These are phyloP conservation scores for Insectozyma bohioensis DNA, from an alignment of 1,139 yeast genomes.

Conservation along the genomic window DNA sequence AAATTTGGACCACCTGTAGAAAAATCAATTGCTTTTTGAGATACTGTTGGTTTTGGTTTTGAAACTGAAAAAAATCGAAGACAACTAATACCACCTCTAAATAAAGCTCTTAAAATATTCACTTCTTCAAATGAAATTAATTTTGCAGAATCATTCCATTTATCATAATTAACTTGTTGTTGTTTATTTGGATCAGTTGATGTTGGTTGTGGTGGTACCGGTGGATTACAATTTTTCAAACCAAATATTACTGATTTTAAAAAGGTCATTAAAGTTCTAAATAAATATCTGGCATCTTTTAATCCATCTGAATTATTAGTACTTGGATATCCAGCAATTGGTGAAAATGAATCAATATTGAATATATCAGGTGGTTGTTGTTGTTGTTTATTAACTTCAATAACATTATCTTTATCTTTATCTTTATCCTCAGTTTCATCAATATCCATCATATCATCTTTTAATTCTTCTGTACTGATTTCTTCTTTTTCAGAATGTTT, in stretches of 20 bases:
- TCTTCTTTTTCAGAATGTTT: constrained; percentile 17
- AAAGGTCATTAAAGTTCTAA: constrained; percentile 87
- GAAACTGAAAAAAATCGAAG: constrained; percentile 71
- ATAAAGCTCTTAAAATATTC: constrained; percentile 68
- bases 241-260: constrained; percentile 90
- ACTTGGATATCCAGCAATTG: constrained; percentile 32
- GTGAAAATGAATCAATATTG: constrained; percentile 41
- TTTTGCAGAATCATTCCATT: constrained; percentile 88
- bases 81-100: constrained; percentile 83
- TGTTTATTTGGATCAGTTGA: constrained; percentile 58
- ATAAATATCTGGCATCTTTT: constrained; percentile 84
- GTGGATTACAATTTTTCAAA: constrained; percentile 85
- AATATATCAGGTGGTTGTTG: no score
- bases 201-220: constrained; percentile 59
- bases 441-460: constrained; percentile 18
- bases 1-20: constrained; percentile 70
- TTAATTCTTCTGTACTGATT: constrained; percentile 10
- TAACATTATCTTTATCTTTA: constrained; percentile 6
- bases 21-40: constrained; percentile 61
- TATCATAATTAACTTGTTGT: constrained; percentile 50
- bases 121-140: constrained; percentile 83
- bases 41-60: constrained; percentile 38
- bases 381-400: constrained; percentile 7
- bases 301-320: constrained; percentile 59
- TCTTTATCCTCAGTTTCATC: constrained; percentile 16